phyloP scores from a whole-genome alignment of 2,329 filamentous ascomycete species.

The Colletotrichum godetiae region DNA sequence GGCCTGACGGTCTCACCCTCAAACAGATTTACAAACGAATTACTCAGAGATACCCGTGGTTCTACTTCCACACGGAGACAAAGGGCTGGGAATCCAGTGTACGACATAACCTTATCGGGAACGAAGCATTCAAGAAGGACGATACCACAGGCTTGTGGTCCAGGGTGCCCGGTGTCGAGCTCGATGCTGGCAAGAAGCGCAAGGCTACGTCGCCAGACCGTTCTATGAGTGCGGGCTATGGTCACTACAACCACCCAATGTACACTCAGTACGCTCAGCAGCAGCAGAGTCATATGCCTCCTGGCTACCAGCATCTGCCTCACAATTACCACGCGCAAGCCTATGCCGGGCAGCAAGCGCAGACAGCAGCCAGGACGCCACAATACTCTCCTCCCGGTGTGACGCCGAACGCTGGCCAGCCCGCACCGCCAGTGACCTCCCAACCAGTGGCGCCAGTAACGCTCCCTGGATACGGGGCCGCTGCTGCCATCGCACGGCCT shows the following conservation, averaged over 20 bases:
- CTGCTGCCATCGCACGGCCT: conserved; percentile 35
- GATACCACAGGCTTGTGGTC: conserved; percentile 67
- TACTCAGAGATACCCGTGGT: conserved; percentile 68
- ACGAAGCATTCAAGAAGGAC: conserved; percentile 70
- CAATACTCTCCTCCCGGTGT: conserved; percentile 35
- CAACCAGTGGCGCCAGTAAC: conserved; percentile 41
- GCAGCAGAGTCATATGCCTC: conserved; percentile 46
- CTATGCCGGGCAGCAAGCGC: conserved; percentile 39
- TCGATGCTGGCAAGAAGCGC: conserved; percentile 71
- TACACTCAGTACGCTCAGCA: conserved; percentile 41
- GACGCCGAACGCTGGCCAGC: conserved; percentile 33
- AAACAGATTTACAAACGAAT: conserved; percentile 75
- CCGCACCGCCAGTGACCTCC: conserved; percentile 38
- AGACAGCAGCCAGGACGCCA: conserved; percentile 30
- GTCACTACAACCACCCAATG: conserved; percentile 39
- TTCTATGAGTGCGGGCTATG: conserved; percentile 50
- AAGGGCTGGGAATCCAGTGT: conserved; percentile 76
- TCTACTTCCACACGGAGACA: conserved; percentile 69
- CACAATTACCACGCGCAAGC: conserved; percentile 48
- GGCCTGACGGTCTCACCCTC: conserved; percentile 61
- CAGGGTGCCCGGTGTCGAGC: conserved; percentile 66
- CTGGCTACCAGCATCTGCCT: conserved; percentile 49
- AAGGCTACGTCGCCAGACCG: conserved; percentile 66
- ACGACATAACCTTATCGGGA: conserved; percentile 72
- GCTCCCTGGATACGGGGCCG: conserved; percentile 40